Evolutionary conservation across 2,329 filamentous ascomycete genomes (phyloP).

Genomic region (Claviceps sp.): DNA sequence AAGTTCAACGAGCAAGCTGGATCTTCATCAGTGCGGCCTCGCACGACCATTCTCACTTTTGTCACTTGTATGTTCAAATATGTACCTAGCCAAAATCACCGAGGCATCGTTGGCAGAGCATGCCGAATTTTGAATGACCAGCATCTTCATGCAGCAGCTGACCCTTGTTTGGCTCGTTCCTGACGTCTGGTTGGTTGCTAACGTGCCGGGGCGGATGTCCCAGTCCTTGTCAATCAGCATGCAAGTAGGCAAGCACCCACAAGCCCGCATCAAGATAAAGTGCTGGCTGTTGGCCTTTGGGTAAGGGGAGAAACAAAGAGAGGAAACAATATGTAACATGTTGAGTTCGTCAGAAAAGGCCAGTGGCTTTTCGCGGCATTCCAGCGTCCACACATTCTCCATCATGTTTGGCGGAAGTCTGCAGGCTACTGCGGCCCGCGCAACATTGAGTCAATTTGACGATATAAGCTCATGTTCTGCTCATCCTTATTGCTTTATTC

Average conservation of each 20-base stretch:
- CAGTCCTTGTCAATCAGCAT: neutral
- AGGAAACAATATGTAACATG: neutral
- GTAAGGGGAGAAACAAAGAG: neutral
- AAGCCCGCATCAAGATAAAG: neutral
- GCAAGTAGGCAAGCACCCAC: neutral
- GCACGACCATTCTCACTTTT: neutral
- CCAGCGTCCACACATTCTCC: neutral
- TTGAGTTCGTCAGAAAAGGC: neutral
- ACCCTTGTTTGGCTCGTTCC: neutral
- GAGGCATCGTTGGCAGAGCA: neutral
- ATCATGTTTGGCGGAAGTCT: neutral
- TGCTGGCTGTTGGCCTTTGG: neutral
- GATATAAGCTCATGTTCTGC: neutral
- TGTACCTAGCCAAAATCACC: neutral
- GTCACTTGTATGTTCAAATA: neutral
- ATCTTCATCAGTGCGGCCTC: neutral
- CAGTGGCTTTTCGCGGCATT: neutral
- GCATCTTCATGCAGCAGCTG: neutral
- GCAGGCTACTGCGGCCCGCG: neutral
- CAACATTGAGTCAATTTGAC: neutral
- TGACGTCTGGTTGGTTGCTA: neutral
- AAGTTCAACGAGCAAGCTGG: too few relatives aligned
- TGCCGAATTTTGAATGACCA: neutral
- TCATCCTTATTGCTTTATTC: neutral
- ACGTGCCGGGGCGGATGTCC: neutral